Evolutionary conservation across 768 basidiomycete species (phyloP), one percentile per base, ranked within the genome.

Genomic region (Russula sp.): DNA sequence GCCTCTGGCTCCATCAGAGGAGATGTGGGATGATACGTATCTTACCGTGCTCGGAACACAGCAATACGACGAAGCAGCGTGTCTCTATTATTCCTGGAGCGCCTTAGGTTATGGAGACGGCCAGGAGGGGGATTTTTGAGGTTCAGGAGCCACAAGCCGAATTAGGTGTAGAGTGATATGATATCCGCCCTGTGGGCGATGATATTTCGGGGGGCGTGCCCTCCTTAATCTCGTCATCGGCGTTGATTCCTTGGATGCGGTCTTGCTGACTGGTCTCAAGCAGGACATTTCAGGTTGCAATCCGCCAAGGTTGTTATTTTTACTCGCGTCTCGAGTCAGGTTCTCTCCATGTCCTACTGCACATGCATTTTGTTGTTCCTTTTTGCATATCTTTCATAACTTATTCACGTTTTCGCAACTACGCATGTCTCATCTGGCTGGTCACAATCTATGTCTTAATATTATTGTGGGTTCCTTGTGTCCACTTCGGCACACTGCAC

Each of bases 21-120:
- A 90, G 67, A 1, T 16, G 44, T 93, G 91, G 91, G 91, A 93
- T 67, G 89, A 91, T 65, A 83, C 85, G 10, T 93, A 92, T 73
- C 80, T 93, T 40, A 82, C 84, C n/a, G 87, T 91, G 38, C 78
- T 93, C 60, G 85, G 87, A 65, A 84, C 84, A 38, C 89, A 92
- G 73, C 62, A 86, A 88, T 70, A 85, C 85, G 56, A 90, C 88
- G 63, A 90, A 90, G 74, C 89, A 91, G 72, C 86, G 90, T 52
- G 80, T 92, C 38, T 80, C 83, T 14, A 87, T 92, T 69, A 81
- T 92, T 69, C 90, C 90, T 64, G 87, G 87, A 68, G 84, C 84
- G 59, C 79, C 87, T n/a, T n/a, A n/a, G n/a, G n/a, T n/a, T 57
- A 76, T 85, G 63, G 91, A 92, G 57, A 84, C 85, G 38, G 83